Conservation (phyloP, 176 grass and related monocot genomes). For the Cenchrus purpureus region DNA sequence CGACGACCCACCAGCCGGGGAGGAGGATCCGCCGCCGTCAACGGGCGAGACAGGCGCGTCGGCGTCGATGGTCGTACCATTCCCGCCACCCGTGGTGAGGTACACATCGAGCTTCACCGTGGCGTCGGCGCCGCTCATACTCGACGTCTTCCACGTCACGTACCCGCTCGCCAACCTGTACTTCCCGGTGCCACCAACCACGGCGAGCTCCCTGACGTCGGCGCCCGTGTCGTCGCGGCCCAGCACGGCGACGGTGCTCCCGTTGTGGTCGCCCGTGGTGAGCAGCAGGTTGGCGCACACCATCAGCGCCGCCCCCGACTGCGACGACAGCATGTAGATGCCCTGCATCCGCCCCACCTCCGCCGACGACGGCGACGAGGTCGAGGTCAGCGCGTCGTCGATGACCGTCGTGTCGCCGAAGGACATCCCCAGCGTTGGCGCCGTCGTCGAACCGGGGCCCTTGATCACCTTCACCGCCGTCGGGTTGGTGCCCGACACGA, state of each 20-base stretch:
- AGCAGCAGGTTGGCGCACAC: conserved; percentile 23
- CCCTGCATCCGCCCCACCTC: neutral
- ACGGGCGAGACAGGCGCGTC: neutral
- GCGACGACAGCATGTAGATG: conserved; percentile 15
- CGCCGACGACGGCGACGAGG: neutral
- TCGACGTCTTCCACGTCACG: neutral
- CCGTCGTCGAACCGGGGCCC: neutral
- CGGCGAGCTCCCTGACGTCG: neutral
- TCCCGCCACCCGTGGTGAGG: neutral
- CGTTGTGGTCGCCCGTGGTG: conserved; percentile 10
- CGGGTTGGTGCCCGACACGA: neutral
- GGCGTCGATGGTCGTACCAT: neutral
- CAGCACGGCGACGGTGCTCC: neutral
- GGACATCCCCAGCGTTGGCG: neutral
- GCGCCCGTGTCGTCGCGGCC: neutral
- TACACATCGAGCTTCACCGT: neutral
- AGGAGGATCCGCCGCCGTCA: neutral
- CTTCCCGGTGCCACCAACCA: neutral
- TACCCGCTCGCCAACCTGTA: neutral
- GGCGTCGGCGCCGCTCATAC: neutral
- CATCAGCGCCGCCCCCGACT: neutral
- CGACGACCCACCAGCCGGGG: neutral
- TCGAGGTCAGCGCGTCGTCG: neutral
- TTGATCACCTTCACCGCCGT: conserved; percentile 19
- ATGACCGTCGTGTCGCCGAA: conserved; percentile 9